These are phyloP conservation scores for Paecilomyces formosus DNA, from an alignment of 2,329 filamentous ascomycete species.

Conservation along the genomic window DNA sequence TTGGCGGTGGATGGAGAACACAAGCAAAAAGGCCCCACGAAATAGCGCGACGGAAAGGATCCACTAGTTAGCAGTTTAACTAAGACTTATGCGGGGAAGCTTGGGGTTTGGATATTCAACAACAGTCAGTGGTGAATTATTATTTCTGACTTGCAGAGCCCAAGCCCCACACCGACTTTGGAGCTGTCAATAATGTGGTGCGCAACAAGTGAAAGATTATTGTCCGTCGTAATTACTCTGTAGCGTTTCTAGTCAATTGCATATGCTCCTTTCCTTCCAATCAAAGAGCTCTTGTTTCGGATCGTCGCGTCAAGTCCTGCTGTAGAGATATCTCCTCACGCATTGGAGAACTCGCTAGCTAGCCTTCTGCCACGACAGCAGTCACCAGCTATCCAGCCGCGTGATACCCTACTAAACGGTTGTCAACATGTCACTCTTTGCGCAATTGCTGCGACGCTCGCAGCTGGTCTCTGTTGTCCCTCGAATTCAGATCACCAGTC, in stretches of 20 bases:
- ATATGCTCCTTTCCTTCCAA: neutral
- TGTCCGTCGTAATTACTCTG: neutral
- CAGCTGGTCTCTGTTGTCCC: slow-evolving; percentile 2
- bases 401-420: neutral
- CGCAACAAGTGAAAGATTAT: neutral
- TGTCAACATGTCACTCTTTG: slow-evolving; percentile 9
- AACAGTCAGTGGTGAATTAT: neutral
- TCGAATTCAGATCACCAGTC: slow-evolving; percentile 45
- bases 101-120: neutral
- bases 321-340: neutral
- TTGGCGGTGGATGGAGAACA: neutral
- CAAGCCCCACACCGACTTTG: neutral
- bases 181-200: neutral
- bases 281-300: neutral
- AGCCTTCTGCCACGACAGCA: neutral
- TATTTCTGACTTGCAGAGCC: neutral
- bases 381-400: neutral
- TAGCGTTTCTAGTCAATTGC: neutral
- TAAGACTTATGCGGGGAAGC: neutral
- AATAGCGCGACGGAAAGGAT: neutral
- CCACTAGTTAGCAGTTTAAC: too few relatives aligned
- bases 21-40: neutral
- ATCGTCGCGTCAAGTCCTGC: neutral
- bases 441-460: slow-evolving; percentile 7
- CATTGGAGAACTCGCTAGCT: neutral